Conservation (phyloP, 1,284 basidiomycete species). For the Boletellus sp. region DNA sequence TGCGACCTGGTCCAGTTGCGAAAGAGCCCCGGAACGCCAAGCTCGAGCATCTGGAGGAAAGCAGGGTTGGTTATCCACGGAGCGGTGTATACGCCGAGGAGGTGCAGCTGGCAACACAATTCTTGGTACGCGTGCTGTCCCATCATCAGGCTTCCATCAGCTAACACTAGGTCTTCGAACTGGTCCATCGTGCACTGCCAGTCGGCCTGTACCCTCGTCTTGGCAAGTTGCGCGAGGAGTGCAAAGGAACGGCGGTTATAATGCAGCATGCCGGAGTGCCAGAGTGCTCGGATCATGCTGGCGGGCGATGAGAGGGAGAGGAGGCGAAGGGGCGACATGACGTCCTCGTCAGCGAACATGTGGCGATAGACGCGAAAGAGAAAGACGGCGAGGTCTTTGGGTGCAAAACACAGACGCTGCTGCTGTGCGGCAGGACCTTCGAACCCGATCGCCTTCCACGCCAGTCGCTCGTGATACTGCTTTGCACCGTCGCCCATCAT, state of each 20-base stretch:
- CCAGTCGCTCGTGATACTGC: conserved; percentile 42
- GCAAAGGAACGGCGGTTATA: conserved; percentile 46
- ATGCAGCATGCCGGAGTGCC: conserved; percentile 22
- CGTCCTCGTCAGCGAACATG: conserved; percentile 39
- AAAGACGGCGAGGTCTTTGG: conserved; percentile 36
- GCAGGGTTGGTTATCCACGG: conserved; percentile 1
- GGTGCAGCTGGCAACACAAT: conserved; percentile 37
- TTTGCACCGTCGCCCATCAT: not conserved
- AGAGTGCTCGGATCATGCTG: not conserved
- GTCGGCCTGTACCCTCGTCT: conserved; percentile 28
- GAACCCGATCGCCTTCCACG: conserved; percentile 38
- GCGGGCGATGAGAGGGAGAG: not conserved
- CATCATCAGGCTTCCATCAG: conserved; percentile 29
- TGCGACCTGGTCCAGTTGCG: conserved; percentile 11
- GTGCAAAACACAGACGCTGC: conserved; percentile 24
- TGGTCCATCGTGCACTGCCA: conserved; percentile 35
- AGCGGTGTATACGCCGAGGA: conserved; percentile 27
- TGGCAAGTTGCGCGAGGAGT: conserved; percentile 37
- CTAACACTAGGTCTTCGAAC: conserved; percentile 28
- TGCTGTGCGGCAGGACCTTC: not conserved
- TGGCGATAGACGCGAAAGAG: conserved; percentile 44
- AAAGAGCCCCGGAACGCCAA: conserved; percentile 10
- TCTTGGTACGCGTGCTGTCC: conserved; percentile 40
- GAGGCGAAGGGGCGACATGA: not conserved
- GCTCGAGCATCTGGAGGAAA: not conserved